phyloP scores from a whole-genome alignment of 1,284 basidiomycete genomes.

The Malassezia brasiliensis region DNA sequence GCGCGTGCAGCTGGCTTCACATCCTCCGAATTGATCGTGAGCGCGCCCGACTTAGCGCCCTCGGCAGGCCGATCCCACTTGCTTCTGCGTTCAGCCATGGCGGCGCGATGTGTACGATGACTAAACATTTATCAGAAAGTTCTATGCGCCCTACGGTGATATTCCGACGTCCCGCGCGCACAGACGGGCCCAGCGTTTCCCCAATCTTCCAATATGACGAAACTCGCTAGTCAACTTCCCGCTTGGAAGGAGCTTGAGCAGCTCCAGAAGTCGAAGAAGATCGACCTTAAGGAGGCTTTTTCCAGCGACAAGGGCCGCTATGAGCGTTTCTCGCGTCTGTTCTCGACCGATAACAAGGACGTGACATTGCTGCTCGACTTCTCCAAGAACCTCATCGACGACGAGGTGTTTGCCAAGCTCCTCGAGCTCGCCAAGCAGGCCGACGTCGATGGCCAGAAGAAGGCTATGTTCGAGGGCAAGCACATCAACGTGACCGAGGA shows the following conservation, averaged over 20 bases:
- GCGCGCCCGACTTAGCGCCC: not conserved
- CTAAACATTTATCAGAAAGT: not conserved
- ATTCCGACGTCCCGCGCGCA: not conserved
- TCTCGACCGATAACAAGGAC: slow-evolving; percentile 57
- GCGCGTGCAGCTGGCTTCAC: slow-evolving; percentile 9
- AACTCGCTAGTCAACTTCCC: slow-evolving; percentile 28
- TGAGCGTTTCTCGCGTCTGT: slow-evolving; percentile 70
- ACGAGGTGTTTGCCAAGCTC: slow-evolving; percentile 62
- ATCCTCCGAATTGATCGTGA: not conserved
- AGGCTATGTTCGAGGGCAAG: slow-evolving; percentile 87
- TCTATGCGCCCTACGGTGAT: not conserved
- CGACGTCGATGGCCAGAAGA: slow-evolving; percentile 69
- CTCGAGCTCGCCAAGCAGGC: slow-evolving; percentile 77
- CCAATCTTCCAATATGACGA: not conserved
- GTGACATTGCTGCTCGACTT: slow-evolving; percentile 84
- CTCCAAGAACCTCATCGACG: slow-evolving; percentile 89
- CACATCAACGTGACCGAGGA: slow-evolving; percentile 98
- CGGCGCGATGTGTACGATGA: not conserved
- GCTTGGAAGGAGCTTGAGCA: slow-evolving; percentile 79
- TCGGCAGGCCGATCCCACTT: slow-evolving; percentile 20
- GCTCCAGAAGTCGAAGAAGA: slow-evolving; percentile 66
- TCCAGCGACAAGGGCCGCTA: slow-evolving; percentile 76
- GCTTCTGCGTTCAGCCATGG: slow-evolving; percentile 20
- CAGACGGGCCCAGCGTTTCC: not conserved
- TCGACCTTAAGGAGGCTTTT: slow-evolving; percentile 85